Conservation (phyloP, 495 filamentous ascomycete genomes). For the Penicillium paxilli region DNA sequence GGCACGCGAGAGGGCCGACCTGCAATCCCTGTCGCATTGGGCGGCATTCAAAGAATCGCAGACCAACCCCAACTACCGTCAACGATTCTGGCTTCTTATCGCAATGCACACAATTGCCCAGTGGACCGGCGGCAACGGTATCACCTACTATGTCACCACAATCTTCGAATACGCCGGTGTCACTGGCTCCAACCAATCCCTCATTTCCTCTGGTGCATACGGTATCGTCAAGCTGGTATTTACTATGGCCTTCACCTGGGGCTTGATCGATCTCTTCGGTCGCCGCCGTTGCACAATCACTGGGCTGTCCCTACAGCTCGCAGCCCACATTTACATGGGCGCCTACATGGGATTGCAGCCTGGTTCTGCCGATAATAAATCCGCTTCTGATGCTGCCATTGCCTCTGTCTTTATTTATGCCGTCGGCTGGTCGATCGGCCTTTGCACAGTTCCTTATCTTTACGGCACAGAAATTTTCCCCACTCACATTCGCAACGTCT, state of each 20-base stretch:
- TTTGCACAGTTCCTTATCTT: conserved; percentile 49
- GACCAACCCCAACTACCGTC: conserved; percentile 40
- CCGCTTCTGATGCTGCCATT: conserved; percentile 44
- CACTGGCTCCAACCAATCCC: conserved; percentile 23
- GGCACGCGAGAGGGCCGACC: conserved; percentile 28
- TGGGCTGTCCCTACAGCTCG: conserved; percentile 39
- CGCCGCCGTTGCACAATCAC: conserved; percentile 39
- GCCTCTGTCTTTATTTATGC: conserved; percentile 50
- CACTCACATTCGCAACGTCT: conserved; percentile 44
- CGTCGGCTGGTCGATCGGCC: conserved; percentile 51
- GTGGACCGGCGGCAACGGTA: conserved; percentile 50
- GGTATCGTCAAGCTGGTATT: conserved; percentile 47
- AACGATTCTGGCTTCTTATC: conserved; percentile 48
- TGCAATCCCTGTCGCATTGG: conserved; percentile 37
- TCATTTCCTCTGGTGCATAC: conserved; percentile 46
- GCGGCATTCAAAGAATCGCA: conserved; percentile 44
- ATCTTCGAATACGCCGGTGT: conserved; percentile 46
- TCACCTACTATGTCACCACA: conserved; percentile 46
- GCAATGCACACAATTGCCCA: conserved; percentile 47
- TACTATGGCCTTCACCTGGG: conserved; percentile 50
- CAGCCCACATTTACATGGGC: conserved; percentile 44
- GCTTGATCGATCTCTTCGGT: conserved; percentile 44
- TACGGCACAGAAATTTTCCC: conserved; percentile 52
- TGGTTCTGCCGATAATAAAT: conserved; percentile 29
- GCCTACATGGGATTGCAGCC: conserved; percentile 44